Conservation (phyloP, 2,329 filamentous ascomycete species). For the Penicillium sp. region DNA sequence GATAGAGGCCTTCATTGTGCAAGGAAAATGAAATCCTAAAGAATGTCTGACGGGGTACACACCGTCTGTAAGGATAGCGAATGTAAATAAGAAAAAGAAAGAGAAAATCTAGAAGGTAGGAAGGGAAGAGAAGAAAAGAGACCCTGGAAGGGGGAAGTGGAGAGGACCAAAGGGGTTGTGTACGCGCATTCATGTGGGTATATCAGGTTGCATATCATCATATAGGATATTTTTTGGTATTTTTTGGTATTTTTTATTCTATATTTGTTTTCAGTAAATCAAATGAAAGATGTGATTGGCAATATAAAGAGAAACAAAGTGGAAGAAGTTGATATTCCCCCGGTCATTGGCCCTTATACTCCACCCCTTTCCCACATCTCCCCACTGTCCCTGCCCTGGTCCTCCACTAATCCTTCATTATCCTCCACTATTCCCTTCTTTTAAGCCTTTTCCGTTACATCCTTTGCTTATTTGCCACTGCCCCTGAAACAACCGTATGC, state of each 20-base stretch:
- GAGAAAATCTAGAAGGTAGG: slow-evolving; percentile 3
- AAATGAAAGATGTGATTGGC: slow-evolving; percentile 1
- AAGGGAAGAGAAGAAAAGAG: slow-evolving; percentile 6
- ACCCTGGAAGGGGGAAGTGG: slow-evolving; percentile 11
- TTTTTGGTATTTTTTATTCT: neutral
- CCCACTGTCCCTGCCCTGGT: neutral
- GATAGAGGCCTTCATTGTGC: slow-evolving; percentile 57
- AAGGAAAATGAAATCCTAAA: slow-evolving; percentile 6
- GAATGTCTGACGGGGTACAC: slow-evolving; percentile 14
- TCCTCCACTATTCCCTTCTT: neutral
- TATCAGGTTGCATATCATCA: neutral
- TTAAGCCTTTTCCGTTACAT: neutral
- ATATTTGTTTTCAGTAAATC: neutral
- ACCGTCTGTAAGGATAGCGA: neutral
- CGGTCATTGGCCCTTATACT: slow-evolving; percentile 1
- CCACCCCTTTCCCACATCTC: neutral
- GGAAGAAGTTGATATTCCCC: neutral
- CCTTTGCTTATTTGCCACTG: slow-evolving; percentile 4
- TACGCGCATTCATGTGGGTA: slow-evolving; percentile 12
- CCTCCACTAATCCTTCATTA: neutral
- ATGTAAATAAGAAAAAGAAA: slow-evolving; percentile 11
- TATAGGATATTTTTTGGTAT: no score
- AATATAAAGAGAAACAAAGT: neutral
- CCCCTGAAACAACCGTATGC: slow-evolving; percentile 5
- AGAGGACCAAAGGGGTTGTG: neutral